A percentile compares a stretch with the other conserved stretches of the same genome.
These are phyloP conservation scores for Boletellus sp. DNA, from an alignment of 1,284 basidiomycete species.

Conservation along the genomic window DNA sequence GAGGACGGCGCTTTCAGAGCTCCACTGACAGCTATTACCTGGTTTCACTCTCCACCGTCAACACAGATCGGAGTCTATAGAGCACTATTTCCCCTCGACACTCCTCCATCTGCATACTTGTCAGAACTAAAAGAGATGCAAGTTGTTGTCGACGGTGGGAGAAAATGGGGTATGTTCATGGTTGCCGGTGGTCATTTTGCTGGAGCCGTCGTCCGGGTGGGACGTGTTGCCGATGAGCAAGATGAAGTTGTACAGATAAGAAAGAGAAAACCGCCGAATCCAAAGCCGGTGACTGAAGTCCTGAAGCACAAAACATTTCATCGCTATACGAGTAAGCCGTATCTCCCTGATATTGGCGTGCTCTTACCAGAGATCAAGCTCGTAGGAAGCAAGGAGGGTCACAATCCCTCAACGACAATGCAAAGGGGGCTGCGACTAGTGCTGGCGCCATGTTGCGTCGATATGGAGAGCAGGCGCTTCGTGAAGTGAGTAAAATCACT, in stretches of 20 bases:
- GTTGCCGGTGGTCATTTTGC: slow-evolving; percentile 97
- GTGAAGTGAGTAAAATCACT: slow-evolving; percentile 59
- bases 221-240: slow-evolving; percentile 46
- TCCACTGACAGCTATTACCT: slow-evolving; percentile 76
- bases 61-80: slow-evolving; percentile 90
- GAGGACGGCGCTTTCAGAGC: slow-evolving; percentile 37
- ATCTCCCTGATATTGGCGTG: background rate
- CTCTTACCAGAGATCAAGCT: slow-evolving; percentile 46
- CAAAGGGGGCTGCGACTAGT: slow-evolving; percentile 90
- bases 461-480: slow-evolving; percentile 91
- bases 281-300: slow-evolving; percentile 72
- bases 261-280: slow-evolving; percentile 58
- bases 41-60: slow-evolving; percentile 83
- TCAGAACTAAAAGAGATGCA: slow-evolving; percentile 69
- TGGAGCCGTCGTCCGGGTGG: slow-evolving; percentile 80
- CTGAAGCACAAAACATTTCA: slow-evolving; percentile 96
- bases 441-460: slow-evolving; percentile 93
- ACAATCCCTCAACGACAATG: slow-evolving; percentile 89
- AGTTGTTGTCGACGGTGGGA: slow-evolving; percentile 51
- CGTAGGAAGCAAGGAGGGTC: slow-evolving; percentile 97
- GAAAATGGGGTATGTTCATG: slow-evolving; percentile 94
- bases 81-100: slow-evolving; percentile 59
- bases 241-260: slow-evolving; percentile 30
- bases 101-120: slow-evolving; percentile 45
- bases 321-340: slow-evolving; percentile 86